Evolutionary conservation across 225 moss, liverwort and hornwort species (phyloP), one percentile per base, ranked within the genome.

Genomic region (Neckera pumila): DNA sequence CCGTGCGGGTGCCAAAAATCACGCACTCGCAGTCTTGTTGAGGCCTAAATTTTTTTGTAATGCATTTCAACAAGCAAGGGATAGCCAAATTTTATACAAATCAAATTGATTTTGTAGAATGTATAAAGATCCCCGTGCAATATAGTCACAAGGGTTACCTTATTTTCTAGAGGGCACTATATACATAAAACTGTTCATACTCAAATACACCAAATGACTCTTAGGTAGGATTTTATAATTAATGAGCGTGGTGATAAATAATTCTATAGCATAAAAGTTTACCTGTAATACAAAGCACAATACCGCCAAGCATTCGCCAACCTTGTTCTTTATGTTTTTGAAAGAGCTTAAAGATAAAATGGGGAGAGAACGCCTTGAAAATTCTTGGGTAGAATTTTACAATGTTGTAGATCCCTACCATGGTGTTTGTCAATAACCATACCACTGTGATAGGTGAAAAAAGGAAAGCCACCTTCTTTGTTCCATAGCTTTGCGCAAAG

Each of bases 241-340:
- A 69, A 78, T 28, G 11, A 65, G 10, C 1, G 6, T 43, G 23
- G 11, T 64, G 1, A 22, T 27, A 77, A 53, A 75, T n/a, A 82
- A 71, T 73, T 63, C 38, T 36, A 80, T 30, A 16, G 42, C 14
- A 20, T 42, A 45, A 63, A 63, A 82, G 78, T 64, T 86, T 85
- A 97, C 97, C 95, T 93, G 96, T 98, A 65, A 98, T 97, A 86
- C 95, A 97, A 69, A 98, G 91, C 17, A 98, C 88, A 4, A 95
- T 93, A 80, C 96, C 95, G 13, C 98, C 96, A 80, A 98, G 92
- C 95, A 93, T 96, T 64, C 70, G 25, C 98, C 98, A 98, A 38
- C 95, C 97, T 62, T 95, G 60, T 69, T 92, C 83, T 87, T 93
- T 93, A 54, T 94, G 89, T 36, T 91, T 92, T 70, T 63, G 87